Evolutionary conservation across 1,284 basidiomycete species (phyloP), one percentile per base, ranked within the genome.

Genomic region (Ceratobasidium sp.): DNA sequence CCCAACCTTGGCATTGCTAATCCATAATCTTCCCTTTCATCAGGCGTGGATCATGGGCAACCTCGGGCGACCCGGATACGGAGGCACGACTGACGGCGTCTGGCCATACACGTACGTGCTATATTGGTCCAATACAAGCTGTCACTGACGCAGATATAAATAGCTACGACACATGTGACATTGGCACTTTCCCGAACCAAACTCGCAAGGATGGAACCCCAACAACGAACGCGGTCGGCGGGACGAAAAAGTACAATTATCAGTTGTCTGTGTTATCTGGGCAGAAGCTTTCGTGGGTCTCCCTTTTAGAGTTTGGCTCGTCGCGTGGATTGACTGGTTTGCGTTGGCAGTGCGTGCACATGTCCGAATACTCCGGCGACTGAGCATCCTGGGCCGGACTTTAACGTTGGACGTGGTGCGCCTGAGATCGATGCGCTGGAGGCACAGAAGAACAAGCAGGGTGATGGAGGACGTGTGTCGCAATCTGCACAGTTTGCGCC

Each of bases 401-500:
- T 46, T 16, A 50, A n/a, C 35, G 59, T 35, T 13, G 75, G 75
- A 18, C 73, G 75, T 21, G 50, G 54, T n/a, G 21, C 75, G 30
- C 75, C 75, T 16, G 74, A 76, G 74, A 76, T 76, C 35, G 74
- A 76, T 47, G 63, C 75, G 5, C 75, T 76, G 49, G 75, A 76
- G 50, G 75, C 72, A 21, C 73, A 75, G 30, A 73, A 67, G 52
- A 73, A 61, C 50, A 75, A 75, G 62, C 63, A 50, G 18, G 74
- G 74, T 32, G 63, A 64, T 35, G 80, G 77, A 18, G 77, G 78
- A 3, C 87, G 87, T 79, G 87, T 88, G 8, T 89, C 88, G 4
- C 85, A 88, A 76, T 89, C 87, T 1, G 84, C 86, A 1, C 89
- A 90, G 79, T 76, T 89, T 76, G 81, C 90, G 82, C 89, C 90